Conservation (phyloP, 768 basidiomycete genomes). For the Pisolithus orientalis region DNA sequence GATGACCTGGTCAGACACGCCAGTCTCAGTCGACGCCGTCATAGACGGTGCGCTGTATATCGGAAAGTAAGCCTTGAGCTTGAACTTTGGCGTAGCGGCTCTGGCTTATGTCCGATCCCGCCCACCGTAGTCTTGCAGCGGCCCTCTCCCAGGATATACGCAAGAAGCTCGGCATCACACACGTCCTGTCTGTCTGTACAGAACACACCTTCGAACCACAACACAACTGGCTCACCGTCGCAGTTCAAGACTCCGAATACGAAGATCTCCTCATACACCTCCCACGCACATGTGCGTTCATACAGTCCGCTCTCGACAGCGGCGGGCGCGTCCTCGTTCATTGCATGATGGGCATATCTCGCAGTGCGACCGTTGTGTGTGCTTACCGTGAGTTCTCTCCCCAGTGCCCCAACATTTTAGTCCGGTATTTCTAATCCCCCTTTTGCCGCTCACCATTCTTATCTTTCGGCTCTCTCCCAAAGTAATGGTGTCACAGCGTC, state of each 20-base stretch:
- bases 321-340: slow-evolving; percentile 63
- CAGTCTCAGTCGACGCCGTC: slow-evolving; percentile 22
- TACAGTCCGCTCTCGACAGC: slow-evolving; percentile 45
- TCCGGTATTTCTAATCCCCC: neutral
- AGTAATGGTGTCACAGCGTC: slow-evolving; percentile 47
- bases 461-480: neutral
- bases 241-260: slow-evolving; percentile 41
- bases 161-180: slow-evolving; percentile 41
- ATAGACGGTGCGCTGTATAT: slow-evolving; percentile 28
- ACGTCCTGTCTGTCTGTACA: slow-evolving; percentile 51
- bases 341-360: slow-evolving; percentile 67
- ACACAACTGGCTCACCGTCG: slow-evolving; percentile 28
- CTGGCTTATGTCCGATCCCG: neutral
- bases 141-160: slow-evolving; percentile 27
- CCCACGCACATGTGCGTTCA: slow-evolving; percentile 53
- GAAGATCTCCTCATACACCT: slow-evolving; percentile 62
- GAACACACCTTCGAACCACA: slow-evolving; percentile 41
- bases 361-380: slow-evolving; percentile 56
- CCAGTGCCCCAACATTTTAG: neutral
- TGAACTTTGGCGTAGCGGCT: neutral
- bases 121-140: slow-evolving; percentile 21
- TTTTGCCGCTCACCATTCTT: slow-evolving; percentile 2
- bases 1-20: slow-evolving; percentile 25
- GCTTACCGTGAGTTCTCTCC: slow-evolving; percentile 41
- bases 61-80: slow-evolving; percentile 26